phyloP scores from a whole-genome alignment of 2,329 filamentous ascomycete species.

The Coniella lustricola region DNA sequence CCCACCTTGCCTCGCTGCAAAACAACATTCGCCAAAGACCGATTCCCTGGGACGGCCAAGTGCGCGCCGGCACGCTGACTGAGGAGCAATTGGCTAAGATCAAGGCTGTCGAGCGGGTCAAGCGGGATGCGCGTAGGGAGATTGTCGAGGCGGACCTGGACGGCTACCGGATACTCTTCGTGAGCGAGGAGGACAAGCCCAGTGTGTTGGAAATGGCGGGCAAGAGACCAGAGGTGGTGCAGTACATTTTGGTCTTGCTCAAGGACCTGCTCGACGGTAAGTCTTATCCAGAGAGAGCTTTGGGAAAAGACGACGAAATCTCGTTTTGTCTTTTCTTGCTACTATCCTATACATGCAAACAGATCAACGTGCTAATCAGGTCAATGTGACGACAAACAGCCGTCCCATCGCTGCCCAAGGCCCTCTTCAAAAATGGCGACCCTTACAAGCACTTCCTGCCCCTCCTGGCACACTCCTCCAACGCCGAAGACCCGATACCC shows the following conservation, averaged over 20 bases:
- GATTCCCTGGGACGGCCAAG: slow-evolving; percentile 96
- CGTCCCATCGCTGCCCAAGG: slow-evolving; percentile 69
- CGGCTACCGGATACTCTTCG: slow-evolving; percentile 73
- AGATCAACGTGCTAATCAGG: background rate
- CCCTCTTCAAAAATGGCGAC: slow-evolving; percentile 67
- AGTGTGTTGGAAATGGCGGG: slow-evolving; percentile 77
- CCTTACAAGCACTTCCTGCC: slow-evolving; percentile 80
- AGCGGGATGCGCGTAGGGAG: slow-evolving; percentile 81
- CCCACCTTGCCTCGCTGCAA: slow-evolving; percentile 78
- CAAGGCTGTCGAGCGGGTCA: slow-evolving; percentile 91
- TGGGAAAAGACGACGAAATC: too few relatives aligned
- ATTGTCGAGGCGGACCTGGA: slow-evolving; percentile 73
- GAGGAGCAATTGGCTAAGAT: slow-evolving; percentile 93
- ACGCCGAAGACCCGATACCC: slow-evolving; percentile 70
- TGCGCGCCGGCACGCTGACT: slow-evolving; percentile 86
- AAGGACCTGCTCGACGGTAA: slow-evolving; percentile 81
- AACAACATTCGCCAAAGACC: slow-evolving; percentile 95
- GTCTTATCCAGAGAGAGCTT: slow-evolving; percentile 22
- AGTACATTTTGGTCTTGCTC: slow-evolving; percentile 88
- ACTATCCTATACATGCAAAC: background rate
- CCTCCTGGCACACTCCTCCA: slow-evolving; percentile 72
- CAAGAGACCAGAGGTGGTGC: slow-evolving; percentile 75
- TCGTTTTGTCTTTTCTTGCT: too few relatives aligned
- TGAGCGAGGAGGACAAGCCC: slow-evolving; percentile 63
- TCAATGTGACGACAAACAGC: slow-evolving; percentile 41